A percentile compares a stretch with the other conserved stretches of the same genome.
Evolutionary conservation across 2,329 filamentous ascomycete genomes (phyloP).

Genomic region (Sclerotinia borealis): DNA sequence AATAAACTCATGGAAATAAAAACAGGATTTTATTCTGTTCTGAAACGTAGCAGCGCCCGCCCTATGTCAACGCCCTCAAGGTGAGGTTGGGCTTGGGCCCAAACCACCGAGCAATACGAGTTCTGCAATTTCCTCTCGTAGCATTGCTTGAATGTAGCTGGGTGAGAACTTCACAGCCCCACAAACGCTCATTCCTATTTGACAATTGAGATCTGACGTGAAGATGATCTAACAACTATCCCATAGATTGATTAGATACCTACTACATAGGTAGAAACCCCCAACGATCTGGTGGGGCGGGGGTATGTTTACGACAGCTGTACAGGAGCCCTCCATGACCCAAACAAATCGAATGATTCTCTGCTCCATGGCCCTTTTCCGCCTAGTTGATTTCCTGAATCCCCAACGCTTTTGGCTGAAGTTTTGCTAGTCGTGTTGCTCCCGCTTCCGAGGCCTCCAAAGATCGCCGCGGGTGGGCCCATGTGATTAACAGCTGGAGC

Average conservation of each 20-base stretch:
- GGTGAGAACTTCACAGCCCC: not conserved
- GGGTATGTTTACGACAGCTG: constrained; percentile 1
- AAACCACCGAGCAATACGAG: not conserved
- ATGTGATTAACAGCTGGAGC: constrained; percentile 14
- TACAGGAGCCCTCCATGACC: constrained; percentile 22
- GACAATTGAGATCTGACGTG: not conserved
- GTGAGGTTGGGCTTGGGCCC: not conserved
- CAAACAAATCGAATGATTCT: constrained; percentile 35
- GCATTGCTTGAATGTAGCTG: not conserved
- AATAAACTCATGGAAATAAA: not conserved
- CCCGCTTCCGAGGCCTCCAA: constrained; percentile 1
- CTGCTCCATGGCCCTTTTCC: constrained; percentile 32
- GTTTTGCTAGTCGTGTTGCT: not conserved
- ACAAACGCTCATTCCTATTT: not conserved
- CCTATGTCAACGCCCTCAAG: constrained; percentile 1
- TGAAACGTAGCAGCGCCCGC: constrained; percentile 1
- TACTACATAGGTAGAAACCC: not conserved
- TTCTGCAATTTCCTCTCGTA: not conserved
- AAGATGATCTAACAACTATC: not conserved
- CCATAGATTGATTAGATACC: not conserved
- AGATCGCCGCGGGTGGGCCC: constrained; percentile 7
- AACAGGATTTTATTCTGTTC: not conserved
- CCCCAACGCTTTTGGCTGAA: not conserved
- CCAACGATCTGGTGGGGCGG: not conserved
- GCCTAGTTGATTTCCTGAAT: not conserved